Evolutionary conservation across 306 rosid species (phyloP), one percentile per base, ranked within the genome.

Genomic region (Amphicarpaea edgeworthii): DNA sequence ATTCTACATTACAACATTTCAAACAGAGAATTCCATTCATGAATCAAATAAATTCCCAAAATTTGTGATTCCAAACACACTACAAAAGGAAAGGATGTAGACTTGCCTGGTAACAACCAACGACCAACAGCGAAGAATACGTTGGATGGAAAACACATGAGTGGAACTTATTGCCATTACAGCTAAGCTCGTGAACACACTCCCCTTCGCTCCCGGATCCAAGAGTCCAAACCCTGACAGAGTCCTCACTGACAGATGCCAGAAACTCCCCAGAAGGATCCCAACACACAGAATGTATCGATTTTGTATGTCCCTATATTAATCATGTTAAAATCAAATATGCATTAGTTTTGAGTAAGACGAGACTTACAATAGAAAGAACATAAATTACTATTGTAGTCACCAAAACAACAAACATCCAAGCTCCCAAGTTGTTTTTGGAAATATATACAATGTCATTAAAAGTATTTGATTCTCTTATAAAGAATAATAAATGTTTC

Each of bases 201-300:
- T 92, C 93, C 59, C 96, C 97, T 82, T 88, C 97, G 63, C 77
- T 77, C 61, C 99, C 99, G 0, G 93, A 55, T 77, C 97, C 96
- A 19, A 92, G 90, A 15, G 91, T 81, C 99, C 98, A 95, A 49
- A 95, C 97, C 83, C 96, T 87, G 75, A 95, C 99, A 6, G 96
- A 95, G 67, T 95, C 99, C 90, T 95, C 97, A 8, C 99, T 95
- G 32, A 92, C 93, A 49, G 99, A 95, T 66, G 99, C 98, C 32
- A 95, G 80, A 64, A 82, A 92, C 78, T 95, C 99, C 6, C 99
- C 99, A 34, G 93, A 84, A 26, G 93, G 93, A 68, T 92, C 90
- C 99, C 99, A 95, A 79, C 96, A 92, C 43, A 95, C 93, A 7
- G 96, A 95, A 70, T 83, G 87, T 79, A 95, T 76, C 2, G 86